phyloP scores from a whole-genome alignment of 2,329 filamentous ascomycete species.

The Akanthomyces muscarius region DNA sequence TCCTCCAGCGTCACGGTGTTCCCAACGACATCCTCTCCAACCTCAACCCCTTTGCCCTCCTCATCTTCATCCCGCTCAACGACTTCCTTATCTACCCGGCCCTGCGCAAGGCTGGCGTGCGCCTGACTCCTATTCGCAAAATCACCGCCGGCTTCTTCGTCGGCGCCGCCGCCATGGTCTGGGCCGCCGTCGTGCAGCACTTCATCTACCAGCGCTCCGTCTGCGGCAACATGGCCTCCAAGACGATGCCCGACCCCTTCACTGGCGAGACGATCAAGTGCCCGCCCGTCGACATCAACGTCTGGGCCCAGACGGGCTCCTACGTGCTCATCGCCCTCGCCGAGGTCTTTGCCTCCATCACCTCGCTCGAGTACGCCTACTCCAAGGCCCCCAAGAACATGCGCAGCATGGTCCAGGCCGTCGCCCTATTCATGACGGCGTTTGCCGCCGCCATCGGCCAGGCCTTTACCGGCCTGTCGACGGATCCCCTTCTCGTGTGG shows the following conservation, averaged over 20 bases:
- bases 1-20: conserved; percentile 63
- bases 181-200: conserved; percentile 50
- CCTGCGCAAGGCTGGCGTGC: conserved; percentile 59
- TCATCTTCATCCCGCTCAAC: conserved; percentile 69
- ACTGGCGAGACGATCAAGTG: conserved; percentile 38
- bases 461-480: conserved; percentile 40
- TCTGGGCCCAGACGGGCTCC: conserved; percentile 54
- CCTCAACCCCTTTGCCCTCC: conserved; percentile 67
- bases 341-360: conserved; percentile 49
- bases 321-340: conserved; percentile 47
- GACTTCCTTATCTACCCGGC: conserved; percentile 65
- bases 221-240: conserved; percentile 47
- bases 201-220: conserved; percentile 61
- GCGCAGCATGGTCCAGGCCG: conserved; percentile 65
- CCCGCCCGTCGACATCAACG: conserved; percentile 52
- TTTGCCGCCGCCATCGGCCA: conserved; percentile 66
- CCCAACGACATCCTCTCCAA: conserved; percentile 76
- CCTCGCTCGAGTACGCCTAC: conserved; percentile 68
- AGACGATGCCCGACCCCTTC: conserved; percentile 20
- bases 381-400: conserved; percentile 75
- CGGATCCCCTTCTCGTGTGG: conserved; percentile 67
- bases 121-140: conserved; percentile 71
- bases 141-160: conserved; percentile 67
- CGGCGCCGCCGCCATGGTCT: conserved; percentile 56
- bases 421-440: conserved; percentile 66